Conservation (phyloP, 306 rosid genomes). For the Castanea mollissima region DNA sequence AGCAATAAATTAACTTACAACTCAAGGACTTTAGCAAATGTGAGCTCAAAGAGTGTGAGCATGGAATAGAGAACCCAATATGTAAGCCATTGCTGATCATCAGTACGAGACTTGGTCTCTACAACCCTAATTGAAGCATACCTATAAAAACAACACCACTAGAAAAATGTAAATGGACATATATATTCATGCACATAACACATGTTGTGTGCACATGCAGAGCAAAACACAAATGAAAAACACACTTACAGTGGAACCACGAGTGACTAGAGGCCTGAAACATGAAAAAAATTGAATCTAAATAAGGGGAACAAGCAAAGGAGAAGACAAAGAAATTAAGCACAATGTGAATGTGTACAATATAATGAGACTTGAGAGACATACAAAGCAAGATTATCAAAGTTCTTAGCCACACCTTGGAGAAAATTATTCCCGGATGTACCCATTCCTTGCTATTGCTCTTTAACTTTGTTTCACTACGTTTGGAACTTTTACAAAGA, state of each 20-base stretch:
- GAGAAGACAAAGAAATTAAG: neutral
- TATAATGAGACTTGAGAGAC: no score
- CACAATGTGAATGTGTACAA: no score
- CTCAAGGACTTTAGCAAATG: conserved; percentile 34
- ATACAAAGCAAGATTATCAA: conserved; percentile 89
- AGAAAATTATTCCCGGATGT: conserved; percentile 55
- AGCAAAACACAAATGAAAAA: no score
- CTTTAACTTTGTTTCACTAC: neutral
- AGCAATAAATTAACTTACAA: no score
- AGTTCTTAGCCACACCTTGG: conserved; percentile 74
- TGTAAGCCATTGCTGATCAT: conserved; percentile 97
- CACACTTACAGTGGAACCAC: conserved; percentile 47
- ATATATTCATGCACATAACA: no score
- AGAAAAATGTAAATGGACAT: no score
- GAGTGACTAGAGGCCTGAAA: conserved; percentile 77
- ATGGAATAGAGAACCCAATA: conserved; percentile 95
- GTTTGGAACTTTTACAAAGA: neutral
- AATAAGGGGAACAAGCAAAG: neutral
- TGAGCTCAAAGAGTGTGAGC: conserved; percentile 85
- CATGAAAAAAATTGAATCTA: neutral
- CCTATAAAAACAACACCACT: conserved; percentile 20
- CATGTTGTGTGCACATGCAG: no score
- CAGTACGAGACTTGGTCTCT: conserved; percentile 67
- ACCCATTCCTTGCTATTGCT: conserved; percentile 44
- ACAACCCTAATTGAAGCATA: conserved; percentile 85